Evolutionary conservation across 495 filamentous ascomycete species (phyloP).

Genomic region (Evansstolkia leycettana): DNA sequence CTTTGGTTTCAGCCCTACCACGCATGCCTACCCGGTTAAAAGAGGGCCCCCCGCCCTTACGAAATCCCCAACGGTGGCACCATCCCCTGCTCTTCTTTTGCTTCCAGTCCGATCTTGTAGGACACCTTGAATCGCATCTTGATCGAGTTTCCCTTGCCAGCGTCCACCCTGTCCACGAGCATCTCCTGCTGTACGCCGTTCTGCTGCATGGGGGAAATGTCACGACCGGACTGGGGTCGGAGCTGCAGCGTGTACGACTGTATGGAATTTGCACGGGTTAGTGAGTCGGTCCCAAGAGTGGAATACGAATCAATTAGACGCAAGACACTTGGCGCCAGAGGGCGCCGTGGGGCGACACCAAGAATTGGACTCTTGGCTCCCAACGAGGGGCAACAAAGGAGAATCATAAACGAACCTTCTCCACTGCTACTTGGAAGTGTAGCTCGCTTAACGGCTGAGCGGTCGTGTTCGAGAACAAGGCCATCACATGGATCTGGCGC

Average conservation of each 20-base stretch:
- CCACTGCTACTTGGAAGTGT: constrained; percentile 85
- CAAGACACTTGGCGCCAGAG: too few relatives aligned
- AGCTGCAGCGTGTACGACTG: constrained; percentile 67
- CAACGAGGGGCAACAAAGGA: neutral
- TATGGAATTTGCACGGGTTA: too few relatives aligned
- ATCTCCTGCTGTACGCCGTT: constrained; percentile 77
- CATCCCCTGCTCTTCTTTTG: constrained; percentile 76
- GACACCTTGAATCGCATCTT: constrained; percentile 82
- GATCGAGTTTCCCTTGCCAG: constrained; percentile 58
- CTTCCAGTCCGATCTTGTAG: constrained; percentile 57
- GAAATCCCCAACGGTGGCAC: constrained; percentile 69
- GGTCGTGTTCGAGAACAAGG: constrained; percentile 67
- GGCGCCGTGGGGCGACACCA: too few relatives aligned
- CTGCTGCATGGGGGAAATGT: constrained; percentile 58
- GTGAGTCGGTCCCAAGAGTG: too few relatives aligned
- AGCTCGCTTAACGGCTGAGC: constrained; percentile 60
- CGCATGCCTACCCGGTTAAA: too few relatives aligned
- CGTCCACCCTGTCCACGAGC: constrained; percentile 56
- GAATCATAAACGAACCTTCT: constrained; percentile 51
- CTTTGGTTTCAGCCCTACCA: too few relatives aligned
- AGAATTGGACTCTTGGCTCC: too few relatives aligned
- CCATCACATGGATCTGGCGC: constrained; percentile 43
- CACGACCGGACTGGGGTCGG: constrained; percentile 69
- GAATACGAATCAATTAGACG: too few relatives aligned
- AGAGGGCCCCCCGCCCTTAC: neutral